These are phyloP conservation scores for Sicyos baderoa DNA, from an alignment of 306 rosid species.

Conservation along the genomic window DNA sequence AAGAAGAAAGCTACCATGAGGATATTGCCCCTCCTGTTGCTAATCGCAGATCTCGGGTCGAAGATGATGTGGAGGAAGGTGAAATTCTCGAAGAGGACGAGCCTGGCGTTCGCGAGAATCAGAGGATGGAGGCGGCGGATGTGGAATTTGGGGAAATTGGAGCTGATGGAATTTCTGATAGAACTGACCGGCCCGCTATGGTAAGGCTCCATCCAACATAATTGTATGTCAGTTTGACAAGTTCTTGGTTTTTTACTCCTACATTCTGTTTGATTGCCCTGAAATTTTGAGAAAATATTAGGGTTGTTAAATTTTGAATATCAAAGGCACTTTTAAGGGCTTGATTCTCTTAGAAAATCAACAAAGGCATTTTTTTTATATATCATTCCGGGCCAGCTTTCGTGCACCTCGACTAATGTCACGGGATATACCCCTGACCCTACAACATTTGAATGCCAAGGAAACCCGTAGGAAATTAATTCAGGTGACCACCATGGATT, in stretches of 20 bases:
- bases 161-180: slow-evolving; percentile 32
- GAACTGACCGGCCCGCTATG: slow-evolving; percentile 38
- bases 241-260: not conserved
- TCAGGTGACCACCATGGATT: no score
- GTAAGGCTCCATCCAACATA: slow-evolving; percentile 27
- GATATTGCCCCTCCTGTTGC: slow-evolving; percentile 19
- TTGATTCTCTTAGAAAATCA: slow-evolving; percentile 4
- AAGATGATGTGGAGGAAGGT: slow-evolving; percentile 85
- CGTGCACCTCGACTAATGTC: no score
- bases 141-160: slow-evolving; percentile 46
- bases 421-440: no score
- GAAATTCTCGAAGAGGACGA: slow-evolving; percentile 81
- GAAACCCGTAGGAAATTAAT: no score
- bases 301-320: not conserved
- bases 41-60: slow-evolving; percentile 20
- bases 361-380: no score
- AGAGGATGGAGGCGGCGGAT: slow-evolving; percentile 24
- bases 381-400: no score
- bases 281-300: not conserved
- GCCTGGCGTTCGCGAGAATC: slow-evolving; percentile 29
- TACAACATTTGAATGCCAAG: no score
- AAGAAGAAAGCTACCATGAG: slow-evolving; percentile 30
- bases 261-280: not conserved
- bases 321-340: not conserved
- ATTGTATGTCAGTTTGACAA: slow-evolving; percentile 24